Percentiles rank a stretch among this genome's conserved stretches.
These are phyloP conservation scores for Psidium guajava DNA, from an alignment of 345 rosid genomes.

Conservation along the genomic window DNA sequence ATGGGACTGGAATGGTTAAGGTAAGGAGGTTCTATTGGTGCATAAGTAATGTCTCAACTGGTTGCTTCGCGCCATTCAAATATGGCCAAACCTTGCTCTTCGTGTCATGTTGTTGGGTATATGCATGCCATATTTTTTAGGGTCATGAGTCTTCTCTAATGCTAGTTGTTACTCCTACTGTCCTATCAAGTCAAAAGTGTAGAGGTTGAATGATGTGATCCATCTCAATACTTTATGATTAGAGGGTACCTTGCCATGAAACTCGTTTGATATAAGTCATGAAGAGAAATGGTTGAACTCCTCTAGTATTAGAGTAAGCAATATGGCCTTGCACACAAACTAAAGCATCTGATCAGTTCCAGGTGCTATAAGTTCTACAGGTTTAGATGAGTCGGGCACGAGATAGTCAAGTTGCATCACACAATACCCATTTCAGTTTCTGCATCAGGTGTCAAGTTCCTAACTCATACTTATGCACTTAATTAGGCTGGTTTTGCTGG, in stretches of 20 bases:
- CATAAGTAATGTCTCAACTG: background rate
- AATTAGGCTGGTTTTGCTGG: conserved; percentile 48
- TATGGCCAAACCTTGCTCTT: background rate
- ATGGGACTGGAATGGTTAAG: conserved; percentile 76
- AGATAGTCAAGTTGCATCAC: background rate
- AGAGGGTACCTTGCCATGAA: background rate
- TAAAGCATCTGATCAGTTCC: background rate
- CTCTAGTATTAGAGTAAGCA: fast-evolving
- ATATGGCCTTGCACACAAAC: background rate
- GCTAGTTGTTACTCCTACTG: background rate
- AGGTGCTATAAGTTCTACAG: background rate
- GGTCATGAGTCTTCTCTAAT: background rate
- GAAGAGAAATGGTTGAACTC: background rate
- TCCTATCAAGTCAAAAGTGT: background rate
- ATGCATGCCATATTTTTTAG: background rate
- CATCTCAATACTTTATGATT: background rate
- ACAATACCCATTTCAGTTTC: background rate
- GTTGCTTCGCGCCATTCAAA: background rate
- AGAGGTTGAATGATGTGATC: background rate
- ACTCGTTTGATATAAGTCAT: background rate
- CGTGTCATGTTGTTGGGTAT: background rate
- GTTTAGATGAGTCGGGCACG: background rate
- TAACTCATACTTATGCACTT: background rate
- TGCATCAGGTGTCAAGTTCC: background rate
- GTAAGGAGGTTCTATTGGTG: conserved; percentile 9